Percentiles rank a stretch among this genome's conserved stretches.
Conservation (phyloP, 1,139 yeast genomes). For the Dujonia santamariae region DNA sequence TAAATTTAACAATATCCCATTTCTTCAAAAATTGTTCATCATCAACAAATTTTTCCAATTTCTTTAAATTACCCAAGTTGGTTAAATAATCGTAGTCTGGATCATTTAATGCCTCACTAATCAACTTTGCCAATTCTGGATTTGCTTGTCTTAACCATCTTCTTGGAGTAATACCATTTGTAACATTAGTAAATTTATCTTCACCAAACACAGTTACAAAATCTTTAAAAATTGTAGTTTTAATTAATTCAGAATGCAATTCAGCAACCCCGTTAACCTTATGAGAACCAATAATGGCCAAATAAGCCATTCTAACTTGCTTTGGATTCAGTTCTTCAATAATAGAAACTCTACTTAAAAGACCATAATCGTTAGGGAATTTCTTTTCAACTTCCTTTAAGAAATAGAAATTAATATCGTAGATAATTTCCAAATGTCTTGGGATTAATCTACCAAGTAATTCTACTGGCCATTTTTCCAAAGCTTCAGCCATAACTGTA, state of each 20-base stretch:
- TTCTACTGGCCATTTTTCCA: constrained; percentile 93
- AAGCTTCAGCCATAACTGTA: constrained; percentile 91
- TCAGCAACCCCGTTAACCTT: constrained; percentile 96
- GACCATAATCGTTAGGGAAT: constrained; percentile 70
- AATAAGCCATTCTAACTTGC: constrained; percentile 87
- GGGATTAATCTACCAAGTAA: constrained; percentile 77
- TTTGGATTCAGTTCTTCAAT: constrained; percentile 80
- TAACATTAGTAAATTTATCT: constrained; percentile 85
- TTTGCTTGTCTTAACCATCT: constrained; percentile 96
- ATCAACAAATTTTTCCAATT: constrained; percentile 62
- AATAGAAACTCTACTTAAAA: constrained; percentile 71
- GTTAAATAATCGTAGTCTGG: constrained; percentile 62
- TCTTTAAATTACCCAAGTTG: constrained; percentile 66
- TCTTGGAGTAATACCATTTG: constrained; percentile 95
- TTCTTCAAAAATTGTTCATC: constrained; percentile 63
- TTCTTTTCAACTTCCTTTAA: constrained; percentile 69
- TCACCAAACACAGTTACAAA: constrained; percentile 79
- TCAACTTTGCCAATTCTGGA: constrained; percentile 71
- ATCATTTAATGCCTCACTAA: constrained; percentile 67
- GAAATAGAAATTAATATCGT: constrained; percentile 79
- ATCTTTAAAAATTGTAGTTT: constrained; percentile 86
- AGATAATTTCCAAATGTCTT: constrained; percentile 87
- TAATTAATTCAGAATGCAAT: constrained; percentile 86
- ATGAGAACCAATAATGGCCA: constrained; percentile 91
- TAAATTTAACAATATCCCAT: constrained; percentile 72